Base-by-base conservation (phyloP, 768 basidiomycete genomes). In the Leccinum broughii region DNA sequence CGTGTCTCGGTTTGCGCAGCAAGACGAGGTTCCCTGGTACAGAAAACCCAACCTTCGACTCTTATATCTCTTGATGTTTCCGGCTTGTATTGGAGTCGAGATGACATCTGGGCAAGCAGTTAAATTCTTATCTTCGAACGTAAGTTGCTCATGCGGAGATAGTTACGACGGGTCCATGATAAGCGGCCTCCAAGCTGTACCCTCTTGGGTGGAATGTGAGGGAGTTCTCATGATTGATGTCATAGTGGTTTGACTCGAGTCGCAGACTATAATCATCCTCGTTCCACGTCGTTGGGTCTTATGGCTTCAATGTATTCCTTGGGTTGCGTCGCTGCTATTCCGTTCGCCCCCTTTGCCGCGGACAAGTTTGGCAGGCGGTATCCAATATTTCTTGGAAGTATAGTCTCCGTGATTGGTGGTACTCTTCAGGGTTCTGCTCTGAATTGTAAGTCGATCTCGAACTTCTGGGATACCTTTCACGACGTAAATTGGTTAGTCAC, bases 21-120 rank as follows among this genome's bases (percentile, higher is more conserved):
- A 46, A 46, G 44, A 46, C 10, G 10, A 20, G 9, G 6, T 46
- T 46, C 44, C 44, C 44, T 88, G 86, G 86, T 87, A 86, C 69
- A 68, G 66, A 61, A 88, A 87, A 63, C 84, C 77, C 2, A 87
- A 20, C 44, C 44, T 46, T 46, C 44, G 44, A 46, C 10, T 46
- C n/a, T 46, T 46, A 46, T 46, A 46, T 11, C 44, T 46, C 44
- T 46, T 46, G n/a, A 46, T 46, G 44, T 20, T 46, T 20, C 44
- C 44, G n/a, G n/a, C 44, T 11, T 46, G 44, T 20, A 46, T 46
- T 46, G 44, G 44, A 20, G 44, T 46, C 10, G 44, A 46, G 10
- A 46, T 46, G 44, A 46, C 44, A 46, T 46, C 44, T 20, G 44
- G 44, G 44, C n/a, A 46, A 20, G 44, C 11, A 32, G 32, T 32